Base-by-base conservation (phyloP, 768 basidiomycete genomes). In the Mycena haematopus region DNA sequence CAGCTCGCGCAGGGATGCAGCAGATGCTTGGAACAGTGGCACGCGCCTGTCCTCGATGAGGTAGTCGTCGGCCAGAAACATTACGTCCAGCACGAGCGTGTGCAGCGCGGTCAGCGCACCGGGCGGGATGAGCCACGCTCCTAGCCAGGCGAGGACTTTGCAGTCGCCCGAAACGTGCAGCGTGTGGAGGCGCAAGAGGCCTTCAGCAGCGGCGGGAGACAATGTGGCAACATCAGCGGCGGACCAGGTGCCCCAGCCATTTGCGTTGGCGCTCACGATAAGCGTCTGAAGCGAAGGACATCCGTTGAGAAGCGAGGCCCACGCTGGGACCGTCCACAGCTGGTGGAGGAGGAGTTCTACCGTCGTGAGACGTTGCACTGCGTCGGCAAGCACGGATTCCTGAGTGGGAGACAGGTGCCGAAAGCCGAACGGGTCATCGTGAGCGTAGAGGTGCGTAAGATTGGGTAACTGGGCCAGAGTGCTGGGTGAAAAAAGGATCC, bases 401-500 rank as follows among this genome's bases (percentile, higher is more conserved):
- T 63, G 14, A 1, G 36, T 9, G 15, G 42, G 19, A 1, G 61
- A 60, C 14, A 67, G 65, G 6, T 63, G 61, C 1, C 65, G 62
- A 35, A 63, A 60, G 24, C 40, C 65, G 33, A 67, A 63, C 0
- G 65, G 65, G 33, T 67, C 62, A 25, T 58, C 15, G 55, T 67
- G 65, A 15, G 58, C 15, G 21, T 21, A 27, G n/a, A 67, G 45
- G 14, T 56, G 54, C 17, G 62, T 60, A 24, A 67, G 11, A 11
- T 55, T 47, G 2, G 60, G 53, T 7, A 60, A 38, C 31, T 47
- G 42, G 3, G 44, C 51, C 44, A 67, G 29, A 22, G 40, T 59
- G 22, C 40, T 27, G 14, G 58, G 36, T 1, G 57, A n/a, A 9
- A 31, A 4, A 58, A 67, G 40, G 53, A 63, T 31, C n/a, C 58